Percentiles rank a stretch among this genome's conserved stretches.
Conservation (phyloP, 2,329 filamentous ascomycete species). For the Phialophora chinensis region DNA sequence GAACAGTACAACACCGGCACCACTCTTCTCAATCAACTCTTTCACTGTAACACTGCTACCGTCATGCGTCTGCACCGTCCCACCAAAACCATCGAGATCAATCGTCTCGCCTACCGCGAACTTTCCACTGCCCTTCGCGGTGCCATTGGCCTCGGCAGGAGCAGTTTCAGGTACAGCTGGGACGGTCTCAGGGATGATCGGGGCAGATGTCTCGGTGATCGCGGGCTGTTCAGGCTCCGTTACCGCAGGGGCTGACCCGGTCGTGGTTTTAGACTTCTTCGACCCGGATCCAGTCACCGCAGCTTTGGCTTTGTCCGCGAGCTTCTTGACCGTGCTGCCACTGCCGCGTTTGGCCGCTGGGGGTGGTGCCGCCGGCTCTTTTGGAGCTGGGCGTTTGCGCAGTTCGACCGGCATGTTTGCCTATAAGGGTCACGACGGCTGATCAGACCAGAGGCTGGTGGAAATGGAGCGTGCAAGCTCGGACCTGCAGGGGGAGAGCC, state of each 20-base stretch:
- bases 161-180: constrained; percentile 30
- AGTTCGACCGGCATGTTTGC: constrained; percentile 58
- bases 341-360: constrained; percentile 57
- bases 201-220: constrained; percentile 7
- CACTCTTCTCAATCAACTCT: constrained; percentile 80
- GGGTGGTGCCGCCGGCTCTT: constrained; percentile 54
- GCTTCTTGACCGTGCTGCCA: constrained; percentile 43
- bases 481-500: neutral
- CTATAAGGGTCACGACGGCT: neutral
- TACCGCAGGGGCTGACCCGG: constrained; percentile 3
- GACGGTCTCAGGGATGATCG: neutral
- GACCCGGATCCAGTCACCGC: constrained; percentile 20
- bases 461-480: neutral
- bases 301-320: constrained; percentile 43
- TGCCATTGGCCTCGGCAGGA: constrained; percentile 41
- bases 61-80: constrained; percentile 83
- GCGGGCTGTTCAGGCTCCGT: constrained; percentile 29
- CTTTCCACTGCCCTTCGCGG: constrained; percentile 38
- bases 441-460: neutral
- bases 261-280: constrained; percentile 11
- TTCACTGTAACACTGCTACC: constrained; percentile 80
- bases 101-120: constrained; percentile 58
- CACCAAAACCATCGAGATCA: constrained; percentile 62
- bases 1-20: constrained; percentile 71
- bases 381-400: constrained; percentile 65